These are phyloP conservation scores for Boletellus emodensis DNA, from an alignment of 768 basidiomycete genomes.

Conservation along the genomic window DNA sequence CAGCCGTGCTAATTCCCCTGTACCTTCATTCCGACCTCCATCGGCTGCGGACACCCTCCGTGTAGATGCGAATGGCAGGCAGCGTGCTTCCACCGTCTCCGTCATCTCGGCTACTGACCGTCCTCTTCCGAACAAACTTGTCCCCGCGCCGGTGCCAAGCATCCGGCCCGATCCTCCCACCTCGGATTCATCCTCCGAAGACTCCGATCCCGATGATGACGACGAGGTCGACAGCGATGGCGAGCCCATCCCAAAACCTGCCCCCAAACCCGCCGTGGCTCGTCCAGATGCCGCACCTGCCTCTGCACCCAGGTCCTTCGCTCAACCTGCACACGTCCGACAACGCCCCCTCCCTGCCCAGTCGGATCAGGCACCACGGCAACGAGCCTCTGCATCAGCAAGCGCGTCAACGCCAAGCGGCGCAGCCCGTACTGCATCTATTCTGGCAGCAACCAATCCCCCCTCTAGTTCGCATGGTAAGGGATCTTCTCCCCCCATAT, in stretches of 20 bases:
- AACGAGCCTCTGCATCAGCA: conserved; percentile 54
- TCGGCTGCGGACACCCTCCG: conserved; percentile 32
- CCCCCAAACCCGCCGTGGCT: conserved; percentile 34
- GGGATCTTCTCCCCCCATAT: conserved; percentile 5
- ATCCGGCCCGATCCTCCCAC: conserved; percentile 16
- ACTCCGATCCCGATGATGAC: conserved; percentile 26
- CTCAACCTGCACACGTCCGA: neutral
- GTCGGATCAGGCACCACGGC: conserved; percentile 22
- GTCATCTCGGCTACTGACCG: conserved; percentile 16
- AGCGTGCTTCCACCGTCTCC: conserved; percentile 31
- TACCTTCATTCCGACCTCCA: conserved; percentile 45
- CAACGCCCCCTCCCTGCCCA: neutral
- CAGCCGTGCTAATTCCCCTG: conserved; percentile 57
- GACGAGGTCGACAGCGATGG: conserved; percentile 36
- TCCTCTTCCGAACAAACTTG: conserved; percentile 10
- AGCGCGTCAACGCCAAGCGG: conserved; percentile 52
- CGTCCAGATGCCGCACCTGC: conserved; percentile 2
- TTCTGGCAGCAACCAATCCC: conserved; percentile 33
- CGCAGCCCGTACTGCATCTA: conserved; percentile 49
- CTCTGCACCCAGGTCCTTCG: neutral
- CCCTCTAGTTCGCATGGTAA: conserved; percentile 27
- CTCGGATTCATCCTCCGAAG: conserved; percentile 27
- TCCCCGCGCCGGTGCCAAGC: conserved; percentile 5
- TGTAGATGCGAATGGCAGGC: conserved; percentile 20
- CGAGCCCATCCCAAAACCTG: conserved; percentile 31